Percentiles rank a stretch among this genome's conserved stretches.
Conservation (phyloP, 441 rosid genomes). For the Pelargonium fulgidum region DNA sequence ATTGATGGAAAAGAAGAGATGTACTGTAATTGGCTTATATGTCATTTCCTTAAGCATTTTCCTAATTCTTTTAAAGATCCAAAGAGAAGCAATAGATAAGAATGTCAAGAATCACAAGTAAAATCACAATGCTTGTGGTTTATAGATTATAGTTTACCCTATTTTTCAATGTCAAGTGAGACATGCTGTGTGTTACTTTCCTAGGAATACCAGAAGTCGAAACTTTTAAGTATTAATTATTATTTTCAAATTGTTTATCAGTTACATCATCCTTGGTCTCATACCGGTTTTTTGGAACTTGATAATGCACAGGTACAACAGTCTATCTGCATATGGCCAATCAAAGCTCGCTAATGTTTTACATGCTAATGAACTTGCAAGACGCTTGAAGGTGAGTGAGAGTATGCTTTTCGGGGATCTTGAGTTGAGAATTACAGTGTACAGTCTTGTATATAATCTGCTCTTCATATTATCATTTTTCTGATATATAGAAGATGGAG, state of each 20-base stretch:
- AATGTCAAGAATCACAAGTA: not conserved
- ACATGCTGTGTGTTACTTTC: too few species aligned
- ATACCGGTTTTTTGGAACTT: not conserved
- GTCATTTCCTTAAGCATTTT: not conserved
- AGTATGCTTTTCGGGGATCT: not conserved
- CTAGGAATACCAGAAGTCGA: not conserved
- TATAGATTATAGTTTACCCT: not conserved
- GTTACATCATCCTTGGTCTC: not conserved
- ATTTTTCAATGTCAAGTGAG: not conserved
- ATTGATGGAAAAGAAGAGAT: too few species aligned
- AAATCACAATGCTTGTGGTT: not conserved
- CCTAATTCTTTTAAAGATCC: not conserved
- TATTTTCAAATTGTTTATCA: not conserved
- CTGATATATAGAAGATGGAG: not conserved
- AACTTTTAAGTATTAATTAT: not conserved
- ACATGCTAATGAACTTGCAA: conserved; percentile 52
- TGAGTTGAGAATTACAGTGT: not conserved
- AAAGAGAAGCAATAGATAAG: not conserved
- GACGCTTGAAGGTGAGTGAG: conserved; percentile 36
- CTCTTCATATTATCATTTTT: not conserved
- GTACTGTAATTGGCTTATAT: not conserved
- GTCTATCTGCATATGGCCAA: conserved; percentile 46
- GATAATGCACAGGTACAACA: conserved; percentile 31
- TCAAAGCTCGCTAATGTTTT: conserved; percentile 58
- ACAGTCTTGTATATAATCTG: not conserved